Conservation (phyloP, 2,329 filamentous ascomycete species). For the Venturia aucupariae region DNA sequence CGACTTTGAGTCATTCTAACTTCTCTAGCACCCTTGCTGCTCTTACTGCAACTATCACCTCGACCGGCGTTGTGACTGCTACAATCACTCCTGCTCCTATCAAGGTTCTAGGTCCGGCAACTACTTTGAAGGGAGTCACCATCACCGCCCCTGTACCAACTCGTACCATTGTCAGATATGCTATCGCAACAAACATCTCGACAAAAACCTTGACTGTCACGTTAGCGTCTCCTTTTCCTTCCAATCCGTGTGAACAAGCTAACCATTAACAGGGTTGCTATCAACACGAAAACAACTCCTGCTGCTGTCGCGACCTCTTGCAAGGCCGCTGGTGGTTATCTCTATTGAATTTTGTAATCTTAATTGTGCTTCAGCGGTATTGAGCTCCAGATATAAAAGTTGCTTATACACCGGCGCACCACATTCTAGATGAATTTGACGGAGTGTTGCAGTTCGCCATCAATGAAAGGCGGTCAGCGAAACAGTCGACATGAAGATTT, state of each 20-base stretch:
- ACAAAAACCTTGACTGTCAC: constrained; percentile 18
- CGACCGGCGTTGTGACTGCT: constrained; percentile 15
- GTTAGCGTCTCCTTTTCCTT: constrained; percentile 17
- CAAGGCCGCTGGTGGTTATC: constrained; percentile 18
- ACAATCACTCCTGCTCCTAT: constrained; percentile 21
- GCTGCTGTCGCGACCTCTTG: constrained; percentile 19
- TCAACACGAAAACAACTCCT: constrained; percentile 21
- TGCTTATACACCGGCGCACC: too few relatives aligned
- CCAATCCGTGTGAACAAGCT: constrained; percentile 5
- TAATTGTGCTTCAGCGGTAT: too few relatives aligned
- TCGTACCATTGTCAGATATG: constrained; percentile 18
- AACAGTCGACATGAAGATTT: too few relatives aligned
- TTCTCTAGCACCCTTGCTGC: background rate
- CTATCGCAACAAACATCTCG: constrained; percentile 18
- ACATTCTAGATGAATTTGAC: too few relatives aligned
- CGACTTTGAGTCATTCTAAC: background rate
- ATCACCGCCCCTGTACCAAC: constrained; percentile 23
- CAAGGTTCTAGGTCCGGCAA: constrained; percentile 20
- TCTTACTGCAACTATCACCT: constrained; percentile 5
- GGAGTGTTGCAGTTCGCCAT: too few relatives aligned
- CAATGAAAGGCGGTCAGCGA: too few relatives aligned
- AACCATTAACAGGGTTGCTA: constrained; percentile 17
- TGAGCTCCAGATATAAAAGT: too few relatives aligned
- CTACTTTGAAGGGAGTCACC: constrained; percentile 18
- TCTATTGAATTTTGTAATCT: background rate